Evolutionary conservation across 2,329 filamentous ascomycete genomes (phyloP).

Genomic region (Teratosphaeria pseudoeucalypti): DNA sequence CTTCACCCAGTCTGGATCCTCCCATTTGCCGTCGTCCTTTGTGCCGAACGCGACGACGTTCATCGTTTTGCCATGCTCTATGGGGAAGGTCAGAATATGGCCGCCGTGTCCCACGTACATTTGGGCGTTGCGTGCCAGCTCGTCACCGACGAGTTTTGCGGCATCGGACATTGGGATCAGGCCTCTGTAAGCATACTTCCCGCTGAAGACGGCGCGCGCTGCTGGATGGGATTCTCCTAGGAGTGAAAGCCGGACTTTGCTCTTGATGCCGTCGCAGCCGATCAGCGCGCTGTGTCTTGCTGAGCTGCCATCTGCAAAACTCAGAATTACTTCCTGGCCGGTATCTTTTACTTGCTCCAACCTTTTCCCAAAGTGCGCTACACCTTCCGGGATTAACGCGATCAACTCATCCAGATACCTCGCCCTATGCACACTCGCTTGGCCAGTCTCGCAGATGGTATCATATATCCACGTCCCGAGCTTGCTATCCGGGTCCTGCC

Average conservation of each 20-base stretch:
- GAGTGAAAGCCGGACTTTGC: constrained; percentile 41
- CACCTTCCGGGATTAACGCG: constrained; percentile 34
- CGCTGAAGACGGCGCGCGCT: constrained; percentile 41
- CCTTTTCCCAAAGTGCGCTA: constrained; percentile 21
- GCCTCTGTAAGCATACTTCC: constrained; percentile 53
- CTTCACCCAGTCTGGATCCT: constrained; percentile 29
- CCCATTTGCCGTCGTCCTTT: constrained; percentile 29
- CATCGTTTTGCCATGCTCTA: constrained; percentile 45
- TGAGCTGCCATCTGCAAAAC: constrained; percentile 35
- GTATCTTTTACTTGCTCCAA: constrained; percentile 13
- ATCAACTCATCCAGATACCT: constrained; percentile 41
- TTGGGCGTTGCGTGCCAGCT: constrained; percentile 40
- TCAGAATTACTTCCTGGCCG: constrained; percentile 22
- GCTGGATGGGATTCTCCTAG: constrained; percentile 39
- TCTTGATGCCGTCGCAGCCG: constrained; percentile 56
- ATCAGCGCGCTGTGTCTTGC: constrained; percentile 40
- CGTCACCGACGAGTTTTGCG: constrained; percentile 36
- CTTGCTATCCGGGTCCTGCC: constrained; percentile 13
- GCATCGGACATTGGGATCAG: constrained; percentile 51
- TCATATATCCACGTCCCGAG: constrained; percentile 18
- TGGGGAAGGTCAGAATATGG: constrained; percentile 52
- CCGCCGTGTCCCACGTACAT: constrained; percentile 34
- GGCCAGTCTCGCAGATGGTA: constrained; percentile 9
- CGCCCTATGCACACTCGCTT: constrained; percentile 35
- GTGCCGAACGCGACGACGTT: constrained; percentile 46